phyloP scores from a whole-genome alignment of 768 basidiomycete genomes.

The Psilocybe azurescens region DNA sequence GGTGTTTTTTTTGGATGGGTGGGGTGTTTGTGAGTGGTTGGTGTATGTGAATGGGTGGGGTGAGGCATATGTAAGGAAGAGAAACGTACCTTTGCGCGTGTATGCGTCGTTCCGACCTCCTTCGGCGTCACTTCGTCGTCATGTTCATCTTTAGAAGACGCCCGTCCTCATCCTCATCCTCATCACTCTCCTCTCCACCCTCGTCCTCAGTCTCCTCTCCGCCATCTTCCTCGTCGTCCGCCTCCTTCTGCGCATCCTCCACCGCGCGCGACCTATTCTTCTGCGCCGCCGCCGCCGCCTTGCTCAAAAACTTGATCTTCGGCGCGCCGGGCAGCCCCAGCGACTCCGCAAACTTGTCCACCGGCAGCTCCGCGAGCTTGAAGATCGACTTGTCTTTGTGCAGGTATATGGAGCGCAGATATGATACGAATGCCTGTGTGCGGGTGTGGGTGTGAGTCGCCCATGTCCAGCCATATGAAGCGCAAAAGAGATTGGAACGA shows the following conservation, averaged over 20 bases:
- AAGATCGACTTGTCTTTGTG: conserved; percentile 96
- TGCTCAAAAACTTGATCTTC: conserved; percentile 86
- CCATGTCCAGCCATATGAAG: no score
- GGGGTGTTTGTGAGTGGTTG: no score
- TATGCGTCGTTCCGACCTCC: conserved; percentile 22
- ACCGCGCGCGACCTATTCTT: conserved; percentile 72
- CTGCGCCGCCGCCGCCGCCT: conserved; percentile 70
- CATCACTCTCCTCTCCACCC: conserved; percentile 22
- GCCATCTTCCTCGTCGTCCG: conserved; percentile 20
- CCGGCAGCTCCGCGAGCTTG: conserved; percentile 81
- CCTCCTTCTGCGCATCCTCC: conserved; percentile 39
- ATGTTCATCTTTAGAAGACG: conserved; percentile 31
- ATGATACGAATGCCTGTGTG: conserved; percentile 90
- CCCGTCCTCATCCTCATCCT: conserved; percentile 5
- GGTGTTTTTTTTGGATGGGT: background rate
- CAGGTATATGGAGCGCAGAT: conserved; percentile 89
- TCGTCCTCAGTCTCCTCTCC: conserved; percentile 18
- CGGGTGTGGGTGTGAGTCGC: conserved; percentile 4
- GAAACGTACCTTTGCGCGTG: conserved; percentile 31
- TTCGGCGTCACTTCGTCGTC: conserved; percentile 20
- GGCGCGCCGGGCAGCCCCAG: conserved; percentile 94
- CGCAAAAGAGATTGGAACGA: no score
- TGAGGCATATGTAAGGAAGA: no score
- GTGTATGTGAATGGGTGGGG: no score
- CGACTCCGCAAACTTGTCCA: conserved; percentile 84